A percentile compares a stretch with the other conserved stretches of the same genome.
Evolutionary conservation across 1,284 basidiomycete genomes (phyloP).

Genomic region (Sanguinoderma infundibulare): DNA sequence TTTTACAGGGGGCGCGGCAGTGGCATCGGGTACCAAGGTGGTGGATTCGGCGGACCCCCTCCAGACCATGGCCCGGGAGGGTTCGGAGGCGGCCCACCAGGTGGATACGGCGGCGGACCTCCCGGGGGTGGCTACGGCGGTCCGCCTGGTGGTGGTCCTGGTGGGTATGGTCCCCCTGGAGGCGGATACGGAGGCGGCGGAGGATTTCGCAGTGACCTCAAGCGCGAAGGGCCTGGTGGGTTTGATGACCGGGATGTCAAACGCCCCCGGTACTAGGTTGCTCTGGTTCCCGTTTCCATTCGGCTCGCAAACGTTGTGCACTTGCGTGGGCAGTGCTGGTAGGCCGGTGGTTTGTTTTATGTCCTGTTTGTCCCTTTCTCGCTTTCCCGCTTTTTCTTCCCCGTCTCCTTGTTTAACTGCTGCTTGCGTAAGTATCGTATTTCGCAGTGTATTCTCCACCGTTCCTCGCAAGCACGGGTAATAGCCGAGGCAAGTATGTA

Average conservation of each 20-base stretch:
- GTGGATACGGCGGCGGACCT: constrained; percentile 39
- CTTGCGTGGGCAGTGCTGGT: constrained; percentile 19
- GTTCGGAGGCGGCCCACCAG: constrained; percentile 45
- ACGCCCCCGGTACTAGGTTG: constrained; percentile 74
- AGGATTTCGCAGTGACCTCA: constrained; percentile 55
- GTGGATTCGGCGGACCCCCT: constrained; percentile 52
- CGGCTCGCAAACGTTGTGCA: constrained; percentile 2
- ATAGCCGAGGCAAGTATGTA: constrained; percentile 36
- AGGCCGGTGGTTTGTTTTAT: constrained; percentile 22
- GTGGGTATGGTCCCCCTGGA: constrained; percentile 55
- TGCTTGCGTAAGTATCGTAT: constrained; percentile 33
- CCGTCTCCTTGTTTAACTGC: background rate
- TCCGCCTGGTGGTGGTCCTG: constrained; percentile 71
- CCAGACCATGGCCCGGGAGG: constrained; percentile 46
- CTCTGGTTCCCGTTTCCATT: background rate
- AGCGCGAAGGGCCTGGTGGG: constrained; percentile 71
- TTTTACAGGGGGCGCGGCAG: constrained; percentile 63
- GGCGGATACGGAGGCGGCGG: constrained; percentile 33
- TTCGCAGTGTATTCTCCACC: constrained; percentile 13
- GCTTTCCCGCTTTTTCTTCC: constrained; percentile 7
- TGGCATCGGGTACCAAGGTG: constrained; percentile 71
- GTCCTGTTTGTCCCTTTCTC: constrained; percentile 7
- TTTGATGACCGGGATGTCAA: constrained; percentile 82
- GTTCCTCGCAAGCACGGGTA: constrained; percentile 27
- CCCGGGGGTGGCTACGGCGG: constrained; percentile 48